Evolutionary conservation across 1,284 basidiomycete species (phyloP).

Genomic region (Golubevia pallescens): DNA sequence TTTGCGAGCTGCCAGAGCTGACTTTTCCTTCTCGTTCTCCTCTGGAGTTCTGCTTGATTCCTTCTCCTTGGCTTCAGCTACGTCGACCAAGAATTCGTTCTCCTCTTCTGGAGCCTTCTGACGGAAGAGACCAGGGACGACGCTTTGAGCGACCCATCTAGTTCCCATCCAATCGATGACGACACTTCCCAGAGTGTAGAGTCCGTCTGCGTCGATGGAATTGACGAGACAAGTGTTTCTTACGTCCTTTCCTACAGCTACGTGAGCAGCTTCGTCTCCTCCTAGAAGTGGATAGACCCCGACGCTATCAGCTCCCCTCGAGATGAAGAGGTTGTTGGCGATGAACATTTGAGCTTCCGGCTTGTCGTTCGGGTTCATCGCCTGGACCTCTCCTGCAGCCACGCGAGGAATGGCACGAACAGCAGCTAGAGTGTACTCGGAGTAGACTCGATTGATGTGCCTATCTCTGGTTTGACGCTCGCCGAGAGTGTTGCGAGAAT

Average conservation of each 20-base stretch:
- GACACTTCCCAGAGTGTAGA: conserved; percentile 65
- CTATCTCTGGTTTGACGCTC: conserved; percentile 60
- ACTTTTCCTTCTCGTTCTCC: conserved; percentile 1
- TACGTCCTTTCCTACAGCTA: conserved; percentile 62
- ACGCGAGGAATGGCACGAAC: conserved; percentile 58
- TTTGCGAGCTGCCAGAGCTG: conserved; percentile 42
- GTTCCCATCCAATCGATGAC: conserved; percentile 71
- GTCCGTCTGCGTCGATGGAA: conserved; percentile 41
- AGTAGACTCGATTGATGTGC: conserved; percentile 54
- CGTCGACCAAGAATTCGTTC: conserved; percentile 26
- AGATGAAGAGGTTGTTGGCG: conserved; percentile 63
- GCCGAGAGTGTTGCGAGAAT: conserved; percentile 48
- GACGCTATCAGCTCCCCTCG: conserved; percentile 59
- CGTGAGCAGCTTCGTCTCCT: conserved; percentile 61
- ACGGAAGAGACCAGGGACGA: conserved; percentile 70
- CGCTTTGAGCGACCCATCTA: conserved; percentile 70
- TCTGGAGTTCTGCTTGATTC: conserved; percentile 21
- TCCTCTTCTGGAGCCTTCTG: conserved; percentile 55
- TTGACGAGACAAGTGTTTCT: conserved; percentile 55
- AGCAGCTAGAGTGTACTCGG: conserved; percentile 57
- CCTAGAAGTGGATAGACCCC: conserved; percentile 58
- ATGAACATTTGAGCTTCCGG: conserved; percentile 61
- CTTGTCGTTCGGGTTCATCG: conserved; percentile 62
- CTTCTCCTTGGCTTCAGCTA: conserved; percentile 26
- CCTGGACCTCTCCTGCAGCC: conserved; percentile 55